Conservation (phyloP, 2,329 filamentous ascomycete species). For the Blastomyces gilchristii region DNA sequence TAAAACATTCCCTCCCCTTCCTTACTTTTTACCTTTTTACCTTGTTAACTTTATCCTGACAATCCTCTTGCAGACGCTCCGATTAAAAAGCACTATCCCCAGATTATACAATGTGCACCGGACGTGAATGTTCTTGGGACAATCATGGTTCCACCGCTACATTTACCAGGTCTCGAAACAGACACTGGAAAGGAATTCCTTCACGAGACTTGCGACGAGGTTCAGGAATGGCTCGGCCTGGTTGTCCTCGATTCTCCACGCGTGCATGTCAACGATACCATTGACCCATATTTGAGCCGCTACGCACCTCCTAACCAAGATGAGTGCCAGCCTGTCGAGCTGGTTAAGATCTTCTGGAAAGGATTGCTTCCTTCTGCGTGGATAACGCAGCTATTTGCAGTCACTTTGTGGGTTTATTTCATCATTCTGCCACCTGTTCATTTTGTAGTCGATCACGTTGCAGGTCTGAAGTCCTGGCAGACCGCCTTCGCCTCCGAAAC, state of each 20-base stretch:
- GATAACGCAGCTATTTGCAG: conserved; percentile 30
- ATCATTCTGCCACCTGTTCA: not conserved
- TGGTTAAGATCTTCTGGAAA: conserved; percentile 35
- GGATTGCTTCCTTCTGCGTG: conserved; percentile 33
- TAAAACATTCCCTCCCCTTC: conserved; percentile 24
- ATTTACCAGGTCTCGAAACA: conserved; percentile 18
- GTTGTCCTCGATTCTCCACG: conserved; percentile 39
- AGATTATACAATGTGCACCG: conserved; percentile 25
- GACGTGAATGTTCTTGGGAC: conserved; percentile 18
- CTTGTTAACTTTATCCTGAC: conserved; percentile 3
- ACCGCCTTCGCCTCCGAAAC: not conserved
- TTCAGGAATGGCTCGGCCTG: conserved; percentile 54
- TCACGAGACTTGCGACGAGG: conserved; percentile 50
- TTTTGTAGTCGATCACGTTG: not conserved
- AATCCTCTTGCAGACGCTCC: conserved; percentile 20
- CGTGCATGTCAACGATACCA: conserved; percentile 27
- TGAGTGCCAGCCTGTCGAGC: conserved; percentile 16
- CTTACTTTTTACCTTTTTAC: not conserved
- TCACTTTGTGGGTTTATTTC: conserved; percentile 27
- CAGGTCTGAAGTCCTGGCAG: not conserved
- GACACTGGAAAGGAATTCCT: conserved; percentile 35
- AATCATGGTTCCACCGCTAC: conserved; percentile 26
- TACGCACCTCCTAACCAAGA: conserved; percentile 31
- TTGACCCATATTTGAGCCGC: conserved; percentile 37
- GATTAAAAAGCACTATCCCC: conserved; percentile 32